Evolutionary conservation across 176 grass and related monocot genomes (phyloP), one percentile per base, ranked within the genome.

Genomic region (Carex cristatella): DNA sequence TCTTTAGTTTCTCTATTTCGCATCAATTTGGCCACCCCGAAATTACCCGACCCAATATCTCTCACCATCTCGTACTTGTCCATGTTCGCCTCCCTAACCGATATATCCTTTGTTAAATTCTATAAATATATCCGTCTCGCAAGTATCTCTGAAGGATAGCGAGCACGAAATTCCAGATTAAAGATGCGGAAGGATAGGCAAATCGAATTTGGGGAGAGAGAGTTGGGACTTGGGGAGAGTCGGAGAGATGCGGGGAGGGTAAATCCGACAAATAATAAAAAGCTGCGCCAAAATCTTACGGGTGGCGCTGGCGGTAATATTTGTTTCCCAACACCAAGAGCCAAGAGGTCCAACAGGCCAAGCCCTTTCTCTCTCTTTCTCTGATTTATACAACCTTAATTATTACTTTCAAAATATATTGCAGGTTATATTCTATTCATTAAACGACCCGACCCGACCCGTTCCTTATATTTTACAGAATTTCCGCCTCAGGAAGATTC

Each of bases 11-110:
- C 94, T 81, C 89, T 92, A 88, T 87, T 90, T 67, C 94, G 86
- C 94, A 94, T 94, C 72, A 97, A 82, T 73, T 92, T 87, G 66
- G 94, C 94, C 72, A 97, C 91, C 58, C 94, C 94, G 81, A 97
- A 97, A 87, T 97, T 97, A 10, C 94, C 94, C 23, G 94, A 97
- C 59, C 94, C 94, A 80, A 97, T 97, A 87, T 97, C 94, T 81
- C 91, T 66, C 82, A 97, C 91, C 86, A 84, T 35, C 86, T 97
- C 94, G 88, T 97, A 97, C 86, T 90, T 94, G 28, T 97, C 94
- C 94, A 97, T 97, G 60, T 13, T 81, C 19, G 13, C 79, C 18
- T 56, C 63, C 55, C 12, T 28, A 7, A 10, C 23, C 23, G 23
- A 23, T 23, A 23, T 23, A 23, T 54, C 57, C 73, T 74, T 27